Percentiles rank a stretch among this genome's conserved stretches.
Evolutionary conservation across 2,329 filamentous ascomycete species (phyloP).

Genomic region (Xylaria sp.): DNA sequence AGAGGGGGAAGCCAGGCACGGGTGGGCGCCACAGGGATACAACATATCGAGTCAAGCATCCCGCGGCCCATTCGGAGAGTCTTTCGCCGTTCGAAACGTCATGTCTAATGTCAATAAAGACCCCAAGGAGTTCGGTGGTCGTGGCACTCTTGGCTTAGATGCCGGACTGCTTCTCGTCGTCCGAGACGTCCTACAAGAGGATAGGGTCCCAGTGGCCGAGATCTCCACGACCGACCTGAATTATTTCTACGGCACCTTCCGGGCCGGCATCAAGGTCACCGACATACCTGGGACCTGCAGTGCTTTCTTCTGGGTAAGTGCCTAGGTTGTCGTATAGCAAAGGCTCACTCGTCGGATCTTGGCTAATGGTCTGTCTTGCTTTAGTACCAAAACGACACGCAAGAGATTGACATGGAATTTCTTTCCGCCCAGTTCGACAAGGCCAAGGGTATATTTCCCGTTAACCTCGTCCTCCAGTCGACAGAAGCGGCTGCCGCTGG

Average conservation of each 20-base stretch:
- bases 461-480: conserved; percentile 83
- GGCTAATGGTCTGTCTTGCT: conserved; percentile 11
- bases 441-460: conserved; percentile 62
- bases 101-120: conserved; percentile 61
- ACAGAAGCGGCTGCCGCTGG: conserved; percentile 66
- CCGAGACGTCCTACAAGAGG: conserved; percentile 56
- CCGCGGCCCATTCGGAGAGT: conserved; percentile 74
- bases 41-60: conserved; percentile 68
- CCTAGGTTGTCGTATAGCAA: not conserved
- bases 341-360: not conserved
- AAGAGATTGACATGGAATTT: conserved; percentile 86
- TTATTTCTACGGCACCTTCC: conserved; percentile 76
- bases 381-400: conserved; percentile 80
- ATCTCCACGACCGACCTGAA: conserved; percentile 70
- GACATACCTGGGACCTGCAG: conserved; percentile 74
- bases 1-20: conserved; percentile 40
- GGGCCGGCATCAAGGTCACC: conserved; percentile 73
- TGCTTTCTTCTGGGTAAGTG: conserved; percentile 80
- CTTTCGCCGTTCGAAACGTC: conserved; percentile 68
- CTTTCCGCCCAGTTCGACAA: conserved; percentile 72
- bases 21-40: conserved; percentile 75
- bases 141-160: conserved; percentile 57
- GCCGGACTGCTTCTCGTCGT: conserved; percentile 70
- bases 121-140: conserved; percentile 56
- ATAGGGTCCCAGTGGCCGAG: conserved; percentile 71